Conservation (phyloP, 2,329 filamentous ascomycete genomes). For the Aspergillus tubingensis region DNA sequence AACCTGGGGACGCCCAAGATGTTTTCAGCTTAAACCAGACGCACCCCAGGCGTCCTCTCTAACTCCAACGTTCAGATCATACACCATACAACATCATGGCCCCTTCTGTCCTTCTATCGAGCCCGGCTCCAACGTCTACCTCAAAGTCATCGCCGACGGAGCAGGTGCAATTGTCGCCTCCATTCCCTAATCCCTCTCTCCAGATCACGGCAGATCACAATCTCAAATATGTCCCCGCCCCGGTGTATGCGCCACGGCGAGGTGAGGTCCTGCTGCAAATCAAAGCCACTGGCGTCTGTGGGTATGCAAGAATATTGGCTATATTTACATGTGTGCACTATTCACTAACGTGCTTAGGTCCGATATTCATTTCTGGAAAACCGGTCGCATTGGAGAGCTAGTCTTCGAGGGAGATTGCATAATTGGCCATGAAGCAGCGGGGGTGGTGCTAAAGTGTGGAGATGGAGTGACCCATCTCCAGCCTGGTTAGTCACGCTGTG, state of each 20-base stretch:
- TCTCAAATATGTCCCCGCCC: conserved; percentile 59
- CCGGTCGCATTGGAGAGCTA: conserved; percentile 63
- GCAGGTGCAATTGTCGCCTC: background rate
- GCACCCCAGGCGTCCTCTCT: background rate
- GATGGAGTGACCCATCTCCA: conserved; percentile 56
- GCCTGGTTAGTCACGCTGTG: conserved; percentile 38
- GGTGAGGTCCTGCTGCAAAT: conserved; percentile 63
- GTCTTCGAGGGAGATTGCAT: conserved; percentile 65
- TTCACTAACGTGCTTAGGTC: conserved; percentile 47
- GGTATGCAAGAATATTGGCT: conserved; percentile 40
- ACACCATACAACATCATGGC: conserved; percentile 6
- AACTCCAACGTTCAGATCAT: no score
- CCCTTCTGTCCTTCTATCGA: conserved; percentile 2
- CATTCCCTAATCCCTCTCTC: conserved; percentile 56
- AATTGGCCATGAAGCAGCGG: conserved; percentile 66
- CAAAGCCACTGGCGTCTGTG: conserved; percentile 65
- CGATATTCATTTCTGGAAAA: conserved; percentile 70
- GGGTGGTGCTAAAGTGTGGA: conserved; percentile 60
- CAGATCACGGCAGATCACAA: conserved; percentile 63
- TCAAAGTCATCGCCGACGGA: background rate
- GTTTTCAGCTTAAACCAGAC: background rate
- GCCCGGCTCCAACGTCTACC: background rate
- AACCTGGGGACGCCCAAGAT: background rate
- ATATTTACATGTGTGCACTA: no score
- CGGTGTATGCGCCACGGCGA: conserved; percentile 55